Conservation (phyloP, 2,329 filamentous ascomycete species). For the Falciphora oryzae region DNA sequence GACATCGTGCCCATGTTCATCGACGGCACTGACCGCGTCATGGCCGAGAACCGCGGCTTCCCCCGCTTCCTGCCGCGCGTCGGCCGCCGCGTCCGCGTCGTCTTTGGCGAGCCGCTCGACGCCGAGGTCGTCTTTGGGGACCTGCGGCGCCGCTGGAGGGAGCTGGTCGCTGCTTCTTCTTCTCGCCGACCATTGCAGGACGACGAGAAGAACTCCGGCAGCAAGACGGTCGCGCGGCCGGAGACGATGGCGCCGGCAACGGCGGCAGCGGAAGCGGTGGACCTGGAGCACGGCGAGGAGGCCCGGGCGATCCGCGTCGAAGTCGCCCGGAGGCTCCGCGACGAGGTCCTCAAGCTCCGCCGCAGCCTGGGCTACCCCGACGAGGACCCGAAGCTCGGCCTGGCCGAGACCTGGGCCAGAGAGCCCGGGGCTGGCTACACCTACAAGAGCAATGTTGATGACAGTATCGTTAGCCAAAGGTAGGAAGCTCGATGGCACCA, state of each 20-base stretch:
- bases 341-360: conserved; percentile 75
- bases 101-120: conserved; percentile 75
- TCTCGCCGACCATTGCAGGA: not conserved
- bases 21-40: conserved; percentile 80
- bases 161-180: conserved; percentile 40
- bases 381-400: conserved; percentile 68
- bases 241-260: conserved; percentile 10
- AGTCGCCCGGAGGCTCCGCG: conserved; percentile 70
- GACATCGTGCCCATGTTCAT: conserved; percentile 93
- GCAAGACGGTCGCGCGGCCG: conserved; percentile 23
- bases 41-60: conserved; percentile 76
- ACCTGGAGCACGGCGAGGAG: conserved; percentile 64
- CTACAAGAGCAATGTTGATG: conserved; percentile 49
- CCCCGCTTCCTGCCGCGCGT: conserved; percentile 76
- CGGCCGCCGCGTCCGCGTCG: conserved; percentile 64
- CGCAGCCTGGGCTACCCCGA: conserved; percentile 67
- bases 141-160: conserved; percentile 67
- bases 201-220: not conserved
- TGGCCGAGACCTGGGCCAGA: conserved; percentile 74
- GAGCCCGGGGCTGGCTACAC: conserved; percentile 38
- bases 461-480: conserved; percentile 37
- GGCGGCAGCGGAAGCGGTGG: conserved; percentile 15
- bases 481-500: not conserved
- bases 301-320: conserved; percentile 72
- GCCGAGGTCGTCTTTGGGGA: conserved; percentile 71